A percentile compares a stretch with the other conserved stretches of the same genome.
Evolutionary conservation across 2,329 filamentous ascomycete species (phyloP).

Genomic region (Fusarium nematophilum): DNA sequence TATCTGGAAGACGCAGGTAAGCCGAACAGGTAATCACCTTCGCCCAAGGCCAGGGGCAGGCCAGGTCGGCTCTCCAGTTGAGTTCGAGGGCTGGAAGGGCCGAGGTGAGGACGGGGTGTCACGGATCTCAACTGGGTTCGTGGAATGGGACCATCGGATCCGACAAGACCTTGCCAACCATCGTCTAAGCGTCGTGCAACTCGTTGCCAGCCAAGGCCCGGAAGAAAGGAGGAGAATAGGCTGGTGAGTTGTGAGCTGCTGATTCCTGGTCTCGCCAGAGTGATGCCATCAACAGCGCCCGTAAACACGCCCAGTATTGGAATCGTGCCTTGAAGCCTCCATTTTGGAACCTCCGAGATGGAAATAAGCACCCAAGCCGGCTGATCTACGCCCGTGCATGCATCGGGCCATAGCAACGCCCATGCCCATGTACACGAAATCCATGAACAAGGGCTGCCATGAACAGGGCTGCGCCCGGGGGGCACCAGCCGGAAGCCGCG

Average conservation of each 20-base stretch:
- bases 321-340: background rate
- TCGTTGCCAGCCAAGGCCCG: slow-evolving; percentile 8
- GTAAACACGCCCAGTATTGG: background rate
- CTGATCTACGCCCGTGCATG: slow-evolving; percentile 17
- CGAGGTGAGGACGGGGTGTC: slow-evolving; percentile 27
- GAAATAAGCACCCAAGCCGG: slow-evolving; percentile 5
- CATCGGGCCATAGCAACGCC: slow-evolving; percentile 6
- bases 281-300: slow-evolving; percentile 3
- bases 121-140: slow-evolving; percentile 40
- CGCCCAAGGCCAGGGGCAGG: slow-evolving; percentile 3
- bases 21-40: slow-evolving; percentile 11
- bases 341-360: background rate
- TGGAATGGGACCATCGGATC: slow-evolving; percentile 29
- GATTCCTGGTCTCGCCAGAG: background rate
- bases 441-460: background rate
- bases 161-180: slow-evolving; percentile 23
- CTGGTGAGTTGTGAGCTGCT: background rate
- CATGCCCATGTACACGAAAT: slow-evolving; percentile 1
- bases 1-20: slow-evolving; percentile 4
- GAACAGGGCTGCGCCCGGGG: background rate
- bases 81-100: slow-evolving; percentile 11
- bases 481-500: slow-evolving; percentile 5
- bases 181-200: slow-evolving; percentile 8
- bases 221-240: slow-evolving; percentile 2
- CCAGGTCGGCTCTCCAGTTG: background rate